Conservation (phyloP, 1,284 basidiomycete genomes). For the Waitea zeae region DNA sequence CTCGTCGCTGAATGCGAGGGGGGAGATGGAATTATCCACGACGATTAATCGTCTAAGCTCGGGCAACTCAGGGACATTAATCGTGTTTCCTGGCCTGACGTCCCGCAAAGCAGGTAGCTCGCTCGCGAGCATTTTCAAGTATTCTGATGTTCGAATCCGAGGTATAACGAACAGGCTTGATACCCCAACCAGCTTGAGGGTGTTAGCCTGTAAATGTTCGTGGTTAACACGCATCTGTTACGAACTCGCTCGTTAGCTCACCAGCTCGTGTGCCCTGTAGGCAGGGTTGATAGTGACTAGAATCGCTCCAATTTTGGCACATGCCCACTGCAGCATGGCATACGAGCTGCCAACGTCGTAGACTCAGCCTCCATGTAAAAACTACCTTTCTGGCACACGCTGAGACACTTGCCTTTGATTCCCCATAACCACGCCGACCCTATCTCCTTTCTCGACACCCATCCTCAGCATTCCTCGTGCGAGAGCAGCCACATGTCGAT, state of each 20-base stretch:
- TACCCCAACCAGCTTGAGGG: conserved; percentile 51
- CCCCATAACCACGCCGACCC: conserved; percentile 72
- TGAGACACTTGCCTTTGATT: too few relatives aligned
- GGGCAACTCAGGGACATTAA: conserved; percentile 27
- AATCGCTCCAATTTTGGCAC: conserved; percentile 63
- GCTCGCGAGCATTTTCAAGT: conserved; percentile 37
- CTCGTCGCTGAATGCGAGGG: conserved; percentile 19
- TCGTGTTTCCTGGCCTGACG: conserved; percentile 35
- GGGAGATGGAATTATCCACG: conserved; percentile 39
- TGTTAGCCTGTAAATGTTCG: conserved; percentile 24
- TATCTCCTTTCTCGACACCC: conserved; percentile 62
- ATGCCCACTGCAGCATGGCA: conserved; percentile 71
- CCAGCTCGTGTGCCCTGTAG: conserved; percentile 57
- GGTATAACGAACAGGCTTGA: conserved; percentile 62
- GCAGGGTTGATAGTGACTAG: conserved; percentile 74
- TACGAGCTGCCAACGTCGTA: conserved; percentile 36
- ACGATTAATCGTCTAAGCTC: conserved; percentile 50
- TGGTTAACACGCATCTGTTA: background rate
- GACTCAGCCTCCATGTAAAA: conserved; percentile 5
- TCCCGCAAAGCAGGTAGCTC: conserved; percentile 40
- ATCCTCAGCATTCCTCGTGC: conserved; percentile 52
- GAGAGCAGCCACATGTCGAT: conserved; percentile 46
- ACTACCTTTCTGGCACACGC: conserved; percentile 13
- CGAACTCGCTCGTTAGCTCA: conserved; percentile 15
- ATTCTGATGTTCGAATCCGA: conserved; percentile 43